Evolutionary conservation across 768 basidiomycete species (phyloP).

Genomic region (Mycena olivaceomarginata): DNA sequence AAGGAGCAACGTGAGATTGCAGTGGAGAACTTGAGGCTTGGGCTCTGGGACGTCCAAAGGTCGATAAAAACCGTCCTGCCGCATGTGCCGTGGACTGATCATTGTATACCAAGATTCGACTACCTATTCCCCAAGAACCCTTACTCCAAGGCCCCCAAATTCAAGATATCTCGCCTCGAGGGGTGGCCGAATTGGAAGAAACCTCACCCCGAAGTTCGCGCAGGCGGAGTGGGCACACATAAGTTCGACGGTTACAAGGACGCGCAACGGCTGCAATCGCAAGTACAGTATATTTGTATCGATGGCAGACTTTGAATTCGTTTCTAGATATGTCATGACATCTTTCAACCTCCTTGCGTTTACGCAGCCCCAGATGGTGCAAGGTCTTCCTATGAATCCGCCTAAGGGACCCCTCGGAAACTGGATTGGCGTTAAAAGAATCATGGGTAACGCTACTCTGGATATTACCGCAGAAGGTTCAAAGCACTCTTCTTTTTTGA

Average conservation of each 20-base stretch:
- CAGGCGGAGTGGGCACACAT: not conserved
- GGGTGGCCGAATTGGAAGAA: constrained; percentile 38
- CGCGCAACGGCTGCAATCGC: constrained; percentile 33
- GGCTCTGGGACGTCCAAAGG: constrained; percentile 46
- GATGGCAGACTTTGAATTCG: not conserved
- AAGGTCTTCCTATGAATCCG: constrained; percentile 27
- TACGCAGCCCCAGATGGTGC: constrained; percentile 41
- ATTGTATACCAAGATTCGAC: constrained; percentile 32
- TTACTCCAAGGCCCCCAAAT: constrained; percentile 35
- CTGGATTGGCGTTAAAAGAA: constrained; percentile 46
- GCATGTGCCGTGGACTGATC: not conserved
- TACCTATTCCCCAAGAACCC: constrained; percentile 40
- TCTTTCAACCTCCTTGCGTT: constrained; percentile 45
- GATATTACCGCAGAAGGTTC: constrained; percentile 48
- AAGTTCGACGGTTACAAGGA: constrained; percentile 23
- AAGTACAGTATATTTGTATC: not conserved
- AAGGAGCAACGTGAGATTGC: constrained; percentile 33
- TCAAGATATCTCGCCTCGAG: constrained; percentile 35
- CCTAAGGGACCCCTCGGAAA: constrained; percentile 31
- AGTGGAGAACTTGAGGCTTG: constrained; percentile 32
- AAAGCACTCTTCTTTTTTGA: not conserved
- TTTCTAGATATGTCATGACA: constrained; percentile 45
- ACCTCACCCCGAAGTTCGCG: constrained; percentile 34
- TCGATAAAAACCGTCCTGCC: not conserved
- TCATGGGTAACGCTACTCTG: constrained; percentile 43